A percentile compares a stretch with the other conserved stretches of the same genome.
Conservation (phyloP, 306 rosid species). For the Glycine soja region DNA sequence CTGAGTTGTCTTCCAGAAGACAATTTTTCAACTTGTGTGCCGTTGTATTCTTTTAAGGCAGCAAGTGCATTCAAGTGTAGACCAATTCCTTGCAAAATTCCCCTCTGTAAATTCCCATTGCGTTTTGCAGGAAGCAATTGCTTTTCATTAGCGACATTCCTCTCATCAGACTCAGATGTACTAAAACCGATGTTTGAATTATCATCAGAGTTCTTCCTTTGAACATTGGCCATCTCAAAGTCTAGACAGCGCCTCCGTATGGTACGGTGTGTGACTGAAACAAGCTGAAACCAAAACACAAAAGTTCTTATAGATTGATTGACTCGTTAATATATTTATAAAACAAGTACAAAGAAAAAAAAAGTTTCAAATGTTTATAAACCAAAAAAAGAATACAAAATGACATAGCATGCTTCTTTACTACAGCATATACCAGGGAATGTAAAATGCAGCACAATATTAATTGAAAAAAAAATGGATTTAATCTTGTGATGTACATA, state of each 20-base stretch:
- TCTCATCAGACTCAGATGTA: slow-evolving; percentile 56
- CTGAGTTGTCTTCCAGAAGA: slow-evolving; percentile 47
- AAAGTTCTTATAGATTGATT: slow-evolving; percentile 17
- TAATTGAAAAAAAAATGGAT: not conserved
- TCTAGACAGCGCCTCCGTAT: slow-evolving; percentile 84
- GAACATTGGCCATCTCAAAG: slow-evolving; percentile 74
- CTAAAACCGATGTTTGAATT: slow-evolving; percentile 57
- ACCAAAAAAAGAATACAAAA: slow-evolving; percentile 6
- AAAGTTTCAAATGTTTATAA: not conserved
- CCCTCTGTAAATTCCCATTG: slow-evolving; percentile 53
- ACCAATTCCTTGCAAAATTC: slow-evolving; percentile 77
- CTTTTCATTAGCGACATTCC: slow-evolving; percentile 50
- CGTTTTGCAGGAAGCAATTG: slow-evolving; percentile 55
- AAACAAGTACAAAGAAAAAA: not conserved
- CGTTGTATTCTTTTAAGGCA: slow-evolving; percentile 59
- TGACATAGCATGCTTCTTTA: slow-evolving; percentile 1
- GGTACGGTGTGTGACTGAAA: slow-evolving; percentile 66
- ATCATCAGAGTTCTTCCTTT: slow-evolving; percentile 60
- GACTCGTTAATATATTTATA: not conserved
- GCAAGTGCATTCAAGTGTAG: slow-evolving; percentile 86
- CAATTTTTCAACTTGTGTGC: slow-evolving; percentile 51
- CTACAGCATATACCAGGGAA: not conserved
- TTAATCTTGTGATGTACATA: not conserved
- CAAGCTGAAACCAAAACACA: slow-evolving; percentile 57
- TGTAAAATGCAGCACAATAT: slow-evolving; percentile 2